Conservation (phyloP, 208 protist genomes). For the Novymonas esmeraldas region DNA sequence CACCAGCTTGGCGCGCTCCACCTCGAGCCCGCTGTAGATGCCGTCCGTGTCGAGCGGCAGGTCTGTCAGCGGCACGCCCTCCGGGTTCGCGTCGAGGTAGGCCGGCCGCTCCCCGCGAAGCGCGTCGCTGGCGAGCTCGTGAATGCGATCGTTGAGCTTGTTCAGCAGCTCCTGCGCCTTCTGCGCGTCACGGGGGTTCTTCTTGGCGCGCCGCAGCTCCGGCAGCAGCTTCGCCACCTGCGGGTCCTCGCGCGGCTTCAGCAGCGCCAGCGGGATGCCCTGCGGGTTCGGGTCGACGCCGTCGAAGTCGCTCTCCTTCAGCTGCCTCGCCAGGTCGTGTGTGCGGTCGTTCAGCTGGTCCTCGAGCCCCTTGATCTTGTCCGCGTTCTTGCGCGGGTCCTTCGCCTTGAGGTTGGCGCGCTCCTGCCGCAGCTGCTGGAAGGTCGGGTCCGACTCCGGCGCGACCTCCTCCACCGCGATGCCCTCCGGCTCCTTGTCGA, state of each 20-base stretch:
- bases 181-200: conserved; percentile 43
- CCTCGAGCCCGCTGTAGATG: conserved; percentile 65
- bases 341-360: conserved; percentile 60
- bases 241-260: conserved; percentile 55
- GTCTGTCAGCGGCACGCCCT: conserved; percentile 57
- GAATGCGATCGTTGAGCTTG: conserved; percentile 53
- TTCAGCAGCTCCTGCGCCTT: conserved; percentile 47
- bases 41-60: conserved; percentile 68
- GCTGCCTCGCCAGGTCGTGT: conserved; percentile 56
- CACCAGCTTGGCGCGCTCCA: conserved; percentile 69
- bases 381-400: conserved; percentile 54
- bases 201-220: conserved; percentile 64
- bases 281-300: conserved; percentile 56
- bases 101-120: conserved; percentile 45
- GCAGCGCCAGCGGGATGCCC: conserved; percentile 63
- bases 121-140: conserved; percentile 52
- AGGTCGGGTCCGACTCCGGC: conserved; percentile 41
- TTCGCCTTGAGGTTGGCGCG: conserved; percentile 65
- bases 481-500: conserved; percentile 74
- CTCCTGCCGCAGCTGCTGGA: conserved; percentile 49
- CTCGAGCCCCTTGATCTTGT: conserved; percentile 59
- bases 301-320: conserved; percentile 55
- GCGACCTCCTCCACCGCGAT: conserved; percentile 69
- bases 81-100: conserved; percentile 58
- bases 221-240: conserved; percentile 60